Base-by-base conservation (phyloP, 1,284 basidiomycete genomes). In the Termitomyces sp. region DNA sequence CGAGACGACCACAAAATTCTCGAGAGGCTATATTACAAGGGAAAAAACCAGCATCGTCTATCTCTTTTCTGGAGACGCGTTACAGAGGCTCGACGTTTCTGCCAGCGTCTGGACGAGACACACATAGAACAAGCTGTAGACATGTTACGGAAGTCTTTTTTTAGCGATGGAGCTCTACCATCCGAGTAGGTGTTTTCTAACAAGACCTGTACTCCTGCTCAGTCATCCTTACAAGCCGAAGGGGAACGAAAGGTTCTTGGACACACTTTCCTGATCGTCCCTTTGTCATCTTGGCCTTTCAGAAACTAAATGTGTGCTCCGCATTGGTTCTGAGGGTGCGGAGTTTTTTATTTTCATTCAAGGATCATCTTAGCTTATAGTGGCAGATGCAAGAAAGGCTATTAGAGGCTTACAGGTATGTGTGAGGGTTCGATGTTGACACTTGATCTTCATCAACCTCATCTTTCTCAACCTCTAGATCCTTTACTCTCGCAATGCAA, bases 41-140 rank as follows among this genome's bases (percentile, higher is more conserved):
- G 80, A 54, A 88, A 86, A 63, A 91, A 89, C 60, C 87, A 91
- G 62, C 89, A 91, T 62, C 79, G 84, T 26, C 65, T 73, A 14
- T 78, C 88, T 28, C 67, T 88, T 9, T 89, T 87, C 64, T 90
- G 86, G 85, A 76, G 78, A 62, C 80, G 79, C 31, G 71, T 85
- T 13, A 62, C 66, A 11, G 88, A 90, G 65, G 72, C 82, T 21
- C 73, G 84, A 54, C 74, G 80, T 54, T 79, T 80, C 60, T 77
- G 76, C 37, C 68, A 68, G 40, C 74, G 83, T 35, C 56, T 88
- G 5, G 64, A 72, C 24, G 72, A 72, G 13, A 52, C 77, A 43
- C 65, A 74, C 24, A 61, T 84, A 2, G 53, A 63, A n/a, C 66
- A 66, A 19, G 57, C 73, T 9, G 63, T 83, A 3, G 76, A 81